A percentile compares a stretch with the other conserved stretches of the same genome.
Conservation (phyloP, 371 early-diverging fungal genomes). For the Zychaea mexicana region DNA sequence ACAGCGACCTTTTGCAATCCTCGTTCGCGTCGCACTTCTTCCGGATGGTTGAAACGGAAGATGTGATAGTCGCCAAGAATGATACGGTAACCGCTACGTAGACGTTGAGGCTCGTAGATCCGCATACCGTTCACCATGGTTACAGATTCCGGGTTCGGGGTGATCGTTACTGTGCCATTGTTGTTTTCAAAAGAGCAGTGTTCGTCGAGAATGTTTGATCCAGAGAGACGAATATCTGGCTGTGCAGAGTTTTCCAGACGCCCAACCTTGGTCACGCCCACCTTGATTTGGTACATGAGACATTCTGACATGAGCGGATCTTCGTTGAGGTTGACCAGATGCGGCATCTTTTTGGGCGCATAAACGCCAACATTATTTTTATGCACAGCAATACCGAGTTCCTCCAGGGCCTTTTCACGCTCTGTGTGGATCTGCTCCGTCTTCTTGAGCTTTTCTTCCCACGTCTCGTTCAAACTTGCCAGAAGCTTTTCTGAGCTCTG, state of each 20-base stretch:
- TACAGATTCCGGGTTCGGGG: constrained; percentile 59
- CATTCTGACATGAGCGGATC: constrained; percentile 92
- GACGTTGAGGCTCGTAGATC: constrained; percentile 58
- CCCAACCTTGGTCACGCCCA: constrained; percentile 79
- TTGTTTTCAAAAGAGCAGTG: constrained; percentile 82
- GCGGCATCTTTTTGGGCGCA: constrained; percentile 83
- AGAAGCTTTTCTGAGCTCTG: constrained; percentile 88
- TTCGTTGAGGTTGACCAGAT: constrained; percentile 89
- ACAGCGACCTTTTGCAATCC: constrained; percentile 34
- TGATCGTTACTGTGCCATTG: constrained; percentile 65
- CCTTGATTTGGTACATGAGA: constrained; percentile 83
- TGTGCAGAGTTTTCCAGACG: constrained; percentile 34
- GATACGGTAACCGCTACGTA: constrained; percentile 80
- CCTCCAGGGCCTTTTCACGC: constrained; percentile 77
- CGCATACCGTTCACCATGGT: constrained; percentile 82
- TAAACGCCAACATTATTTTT: constrained; percentile 78
- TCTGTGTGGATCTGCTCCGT: constrained; percentile 76
- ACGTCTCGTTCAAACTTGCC: constrained; percentile 80
- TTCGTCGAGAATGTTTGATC: constrained; percentile 65
- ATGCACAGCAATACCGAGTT: constrained; percentile 80
- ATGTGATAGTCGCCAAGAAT: constrained; percentile 83
- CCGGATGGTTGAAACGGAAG: constrained; percentile 87
- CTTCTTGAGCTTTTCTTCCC: constrained; percentile 82
- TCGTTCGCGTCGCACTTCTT: constrained; percentile 77
- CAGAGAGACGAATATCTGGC: constrained; percentile 75